These are phyloP conservation scores for Dicorynia guianensis DNA, from an alignment of 306 rosid species.

Conservation along the genomic window DNA sequence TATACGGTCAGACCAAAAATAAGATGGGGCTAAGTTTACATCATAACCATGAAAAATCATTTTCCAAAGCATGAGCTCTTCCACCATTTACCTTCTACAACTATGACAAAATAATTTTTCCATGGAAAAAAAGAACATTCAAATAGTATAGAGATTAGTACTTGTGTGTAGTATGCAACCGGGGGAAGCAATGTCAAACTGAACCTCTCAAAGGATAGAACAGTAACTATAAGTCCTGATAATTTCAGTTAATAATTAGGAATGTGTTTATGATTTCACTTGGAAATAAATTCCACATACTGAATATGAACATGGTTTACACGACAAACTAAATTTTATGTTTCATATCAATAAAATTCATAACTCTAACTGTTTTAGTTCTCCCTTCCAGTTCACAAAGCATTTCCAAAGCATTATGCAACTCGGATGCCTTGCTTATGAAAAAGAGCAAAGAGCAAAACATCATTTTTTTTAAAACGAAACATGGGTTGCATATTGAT, in stretches of 20 bases:
- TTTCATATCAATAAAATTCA: background rate
- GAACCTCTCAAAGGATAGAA: too few relatives aligned
- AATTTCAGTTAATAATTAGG: too few relatives aligned
- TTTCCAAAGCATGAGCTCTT: background rate
- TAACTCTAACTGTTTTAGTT: background rate
- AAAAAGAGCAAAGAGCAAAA: background rate
- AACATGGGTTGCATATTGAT: background rate
- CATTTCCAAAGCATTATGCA: background rate
- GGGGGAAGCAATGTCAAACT: too few relatives aligned
- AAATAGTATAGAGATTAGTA: too few relatives aligned
- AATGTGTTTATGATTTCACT: too few relatives aligned
- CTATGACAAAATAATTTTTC: too few relatives aligned
- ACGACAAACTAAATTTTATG: background rate
- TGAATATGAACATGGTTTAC: background rate
- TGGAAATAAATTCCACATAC: background rate
- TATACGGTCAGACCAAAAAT: background rate
- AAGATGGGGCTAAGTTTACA: background rate
- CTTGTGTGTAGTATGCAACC: too few relatives aligned
- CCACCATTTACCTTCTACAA: too few relatives aligned
- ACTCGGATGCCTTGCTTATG: background rate
- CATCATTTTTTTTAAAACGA: background rate
- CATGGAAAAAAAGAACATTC: too few relatives aligned
- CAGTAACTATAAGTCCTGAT: too few relatives aligned
- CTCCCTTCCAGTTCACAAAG: too few relatives aligned
- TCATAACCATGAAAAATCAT: background rate